A percentile compares a stretch with the other conserved stretches of the same genome.
Evolutionary conservation across 345 rosid species (phyloP).

Genomic region (Sonneratia caseolaris): DNA sequence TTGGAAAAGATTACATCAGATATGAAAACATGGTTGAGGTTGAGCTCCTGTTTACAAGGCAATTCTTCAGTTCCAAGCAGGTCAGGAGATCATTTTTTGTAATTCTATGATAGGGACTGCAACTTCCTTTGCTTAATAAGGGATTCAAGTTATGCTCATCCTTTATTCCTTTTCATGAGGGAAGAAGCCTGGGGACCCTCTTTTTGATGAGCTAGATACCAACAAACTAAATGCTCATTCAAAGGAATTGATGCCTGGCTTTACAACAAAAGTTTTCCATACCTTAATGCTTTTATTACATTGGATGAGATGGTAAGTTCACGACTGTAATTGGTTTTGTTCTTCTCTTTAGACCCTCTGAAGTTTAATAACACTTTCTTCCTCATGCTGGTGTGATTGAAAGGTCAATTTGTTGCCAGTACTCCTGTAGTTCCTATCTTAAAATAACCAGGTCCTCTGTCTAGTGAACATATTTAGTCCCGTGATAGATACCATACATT

Average conservation of each 20-base stretch:
- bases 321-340: neutral
- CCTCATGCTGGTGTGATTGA: neutral
- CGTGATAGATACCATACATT: neutral
- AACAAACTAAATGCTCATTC: constrained; percentile 86
- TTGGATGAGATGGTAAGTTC: constrained; percentile 72
- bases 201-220: constrained; percentile 83
- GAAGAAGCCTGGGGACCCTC: constrained; percentile 59
- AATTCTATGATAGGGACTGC: neutral
- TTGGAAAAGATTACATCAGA: constrained; percentile 98
- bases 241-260: constrained; percentile 96
- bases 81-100: constrained; percentile 25
- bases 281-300: constrained; percentile 93
- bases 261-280: constrained; percentile 98
- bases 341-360: neutral
- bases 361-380: neutral
- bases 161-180: constrained; percentile 30
- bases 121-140: neutral
- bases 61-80: constrained; percentile 72
- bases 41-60: constrained; percentile 86
- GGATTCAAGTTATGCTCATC: constrained; percentile 3
- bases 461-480: too few relatives aligned
- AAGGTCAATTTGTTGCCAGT: neutral
- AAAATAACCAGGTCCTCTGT: neutral
- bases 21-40: constrained; percentile 88
- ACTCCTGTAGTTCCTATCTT: neutral